Percentiles rank a stretch among this genome's conserved stretches.
Conservation (phyloP, 2,329 filamentous ascomycete genomes). For the Aspergillus oerlinghausenensis region DNA sequence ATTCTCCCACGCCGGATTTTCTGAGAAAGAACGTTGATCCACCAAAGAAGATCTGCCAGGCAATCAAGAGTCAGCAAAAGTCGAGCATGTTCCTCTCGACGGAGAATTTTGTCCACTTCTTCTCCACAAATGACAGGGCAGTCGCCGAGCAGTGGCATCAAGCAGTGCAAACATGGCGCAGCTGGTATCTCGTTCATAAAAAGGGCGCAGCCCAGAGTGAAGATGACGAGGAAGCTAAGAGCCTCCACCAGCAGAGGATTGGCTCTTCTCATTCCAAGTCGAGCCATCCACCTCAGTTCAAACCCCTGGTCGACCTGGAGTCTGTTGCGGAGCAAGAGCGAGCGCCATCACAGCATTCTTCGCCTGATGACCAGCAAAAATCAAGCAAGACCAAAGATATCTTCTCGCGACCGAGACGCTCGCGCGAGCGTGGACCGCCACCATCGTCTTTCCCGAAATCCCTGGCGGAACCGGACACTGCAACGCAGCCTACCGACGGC, state of each 20-base stretch:
- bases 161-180: conserved; percentile 75
- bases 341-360: conserved; percentile 12
- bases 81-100: conserved; percentile 75
- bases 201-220: conserved; percentile 51
- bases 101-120: conserved; percentile 88
- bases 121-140: conserved; percentile 69
- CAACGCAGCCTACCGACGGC: conserved; percentile 20
- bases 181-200: conserved; percentile 81
- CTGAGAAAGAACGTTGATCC: conserved; percentile 68
- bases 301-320: conserved; percentile 62
- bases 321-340: conserved; percentile 36
- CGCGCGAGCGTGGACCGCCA: conserved; percentile 26
- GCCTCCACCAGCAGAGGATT: conserved; percentile 21
- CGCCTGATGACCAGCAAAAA: conserved; percentile 14
- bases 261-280: conserved; percentile 23
- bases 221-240: conserved; percentile 2
- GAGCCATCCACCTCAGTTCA: conserved; percentile 45
- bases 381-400: conserved; percentile 17
- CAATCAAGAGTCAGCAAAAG: conserved; percentile 89
- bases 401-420: conserved; percentile 24
- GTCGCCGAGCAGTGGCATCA: conserved; percentile 66
- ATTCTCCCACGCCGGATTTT: conserved; percentile 67
- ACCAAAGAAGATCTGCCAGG: conserved; percentile 80
- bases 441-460: conserved; percentile 26
- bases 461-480: conserved; percentile 19